Base-by-base conservation (phyloP, 345 rosid species). In the Garcia nutans region DNA sequence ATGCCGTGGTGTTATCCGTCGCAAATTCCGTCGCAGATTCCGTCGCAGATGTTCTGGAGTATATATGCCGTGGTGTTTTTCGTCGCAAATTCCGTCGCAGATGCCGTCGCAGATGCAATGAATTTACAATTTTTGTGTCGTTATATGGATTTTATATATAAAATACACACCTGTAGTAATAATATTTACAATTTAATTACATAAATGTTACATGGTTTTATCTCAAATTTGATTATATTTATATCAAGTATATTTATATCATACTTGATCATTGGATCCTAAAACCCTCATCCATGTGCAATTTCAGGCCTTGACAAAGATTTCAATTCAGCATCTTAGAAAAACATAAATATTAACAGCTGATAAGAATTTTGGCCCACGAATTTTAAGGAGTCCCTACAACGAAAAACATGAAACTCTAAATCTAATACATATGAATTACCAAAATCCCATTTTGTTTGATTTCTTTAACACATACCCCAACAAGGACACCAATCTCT, bases 401-500 rank as follows among this genome's bases (percentile, higher is more conserved):
- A 23, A 57, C 0, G 8, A 42, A 71, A 31, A 0, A 8, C 45
- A 59, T 19, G 2, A 12, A 67, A 23, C 17, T 47, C 28, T 28
- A 23, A 49, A 68, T 22, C 47, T 12, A 67, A 42, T 67, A 56
- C 19, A 57, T 67, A 54, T 33, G n/a, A 37, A 62, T 41, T 33
- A 9, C 19, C 77, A 45, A 37, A 37, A 45, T 44, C 54, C 58
- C 13, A 9, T 60, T 9, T 20, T 33, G 45, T 44, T n/a, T 68
- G 4, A 26, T 45, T 77, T 56, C 76, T 47, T 12, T 22, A 31
- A 59, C 47, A 81, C 98, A 85, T 82, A 96, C 99, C 87, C 99
- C 99, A 73, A 92, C 82, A 84, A 96, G 93, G 82, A 93, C 98
- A 62, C 99, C 99, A 24, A 96, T 92, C 89, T 96, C 99, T 74